Conservation (phyloP, 306 rosid genomes). For the Pyrus pyrifolia region DNA sequence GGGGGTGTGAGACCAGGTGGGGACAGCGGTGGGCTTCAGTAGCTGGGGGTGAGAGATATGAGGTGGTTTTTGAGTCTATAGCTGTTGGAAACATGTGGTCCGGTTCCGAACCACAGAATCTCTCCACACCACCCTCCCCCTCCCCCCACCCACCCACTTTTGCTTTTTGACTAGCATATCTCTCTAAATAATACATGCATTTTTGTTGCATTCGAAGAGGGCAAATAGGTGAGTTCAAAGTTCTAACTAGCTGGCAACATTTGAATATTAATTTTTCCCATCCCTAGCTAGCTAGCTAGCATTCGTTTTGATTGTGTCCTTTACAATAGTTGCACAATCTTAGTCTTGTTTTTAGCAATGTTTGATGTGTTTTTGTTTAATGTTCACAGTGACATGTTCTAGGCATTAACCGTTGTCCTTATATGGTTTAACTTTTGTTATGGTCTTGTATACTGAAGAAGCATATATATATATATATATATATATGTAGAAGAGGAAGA, state of each 20-base stretch:
- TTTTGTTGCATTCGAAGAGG: slow-evolving; percentile 13
- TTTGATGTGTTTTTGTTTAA: neutral
- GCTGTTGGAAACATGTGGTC: too few species aligned
- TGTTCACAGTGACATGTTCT: slow-evolving; percentile 28
- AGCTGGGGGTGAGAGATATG: too few species aligned
- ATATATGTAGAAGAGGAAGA: neutral
- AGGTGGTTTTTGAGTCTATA: too few species aligned
- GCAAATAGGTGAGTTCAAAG: slow-evolving; percentile 17
- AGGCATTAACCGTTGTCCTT: slow-evolving; percentile 9
- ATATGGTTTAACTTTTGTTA: slow-evolving; percentile 33
- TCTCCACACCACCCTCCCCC: too few species aligned
- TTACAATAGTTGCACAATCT: neutral
- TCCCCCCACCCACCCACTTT: neutral
- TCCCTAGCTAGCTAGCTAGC: slow-evolving; percentile 1
- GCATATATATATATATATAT: slow-evolving; percentile 12
- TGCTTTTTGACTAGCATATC: neutral
- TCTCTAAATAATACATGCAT: neutral
- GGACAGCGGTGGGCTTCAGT: too few species aligned
- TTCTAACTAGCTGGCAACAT: neutral
- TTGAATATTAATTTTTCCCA: slow-evolving; percentile 4
- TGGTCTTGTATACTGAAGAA: slow-evolving; percentile 23
- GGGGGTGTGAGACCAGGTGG: too few species aligned
- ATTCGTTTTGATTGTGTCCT: neutral
- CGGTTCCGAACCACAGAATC: too few species aligned
- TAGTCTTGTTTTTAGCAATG: neutral